Conservation (phyloP, 352 stramenopile species). For the Pythium periplocum region DNA sequence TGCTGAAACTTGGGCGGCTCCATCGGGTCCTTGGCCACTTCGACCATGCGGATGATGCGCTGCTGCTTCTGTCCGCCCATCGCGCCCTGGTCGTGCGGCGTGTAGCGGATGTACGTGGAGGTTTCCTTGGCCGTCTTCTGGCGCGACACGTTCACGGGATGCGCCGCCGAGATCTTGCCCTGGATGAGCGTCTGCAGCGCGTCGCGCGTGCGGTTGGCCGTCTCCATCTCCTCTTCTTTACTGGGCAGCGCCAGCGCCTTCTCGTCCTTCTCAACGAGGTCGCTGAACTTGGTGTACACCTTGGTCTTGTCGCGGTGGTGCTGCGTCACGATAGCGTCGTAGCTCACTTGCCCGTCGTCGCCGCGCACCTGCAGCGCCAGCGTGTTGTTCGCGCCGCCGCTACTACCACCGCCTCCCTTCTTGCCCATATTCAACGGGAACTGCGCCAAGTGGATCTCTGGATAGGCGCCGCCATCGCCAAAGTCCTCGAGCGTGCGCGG, state of each 20-base stretch:
- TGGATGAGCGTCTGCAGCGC: conserved; percentile 89
- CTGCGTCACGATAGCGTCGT: conserved; percentile 97
- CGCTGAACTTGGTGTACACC: conserved; percentile 92
- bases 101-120: conserved; percentile 82
- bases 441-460: conserved; percentile 98
- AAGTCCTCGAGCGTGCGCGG: conserved; percentile 86
- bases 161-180: conserved; percentile 88
- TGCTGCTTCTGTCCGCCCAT: conserved; percentile 68
- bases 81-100: conserved; percentile 71
- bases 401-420: conserved; percentile 46
- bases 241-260: conserved; percentile 46
- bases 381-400: conserved; percentile 24
- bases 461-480: conserved; percentile 96
- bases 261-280: conserved; percentile 90
- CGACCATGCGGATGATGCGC: conserved; percentile 98
- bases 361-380: conserved; percentile 93
- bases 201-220: conserved; percentile 60
- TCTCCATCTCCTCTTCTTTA: conserved; percentile 66
- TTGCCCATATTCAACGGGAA: conserved; percentile 96
- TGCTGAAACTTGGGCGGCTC: conserved; percentile 99
- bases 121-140: conserved; percentile 90
- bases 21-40: conserved; percentile 98
- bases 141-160: conserved; percentile 57
- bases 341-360: conserved; percentile 81
- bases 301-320: conserved; percentile 93